phyloP scores from a whole-genome alignment of 306 rosid genomes.

The Malus fusca region DNA sequence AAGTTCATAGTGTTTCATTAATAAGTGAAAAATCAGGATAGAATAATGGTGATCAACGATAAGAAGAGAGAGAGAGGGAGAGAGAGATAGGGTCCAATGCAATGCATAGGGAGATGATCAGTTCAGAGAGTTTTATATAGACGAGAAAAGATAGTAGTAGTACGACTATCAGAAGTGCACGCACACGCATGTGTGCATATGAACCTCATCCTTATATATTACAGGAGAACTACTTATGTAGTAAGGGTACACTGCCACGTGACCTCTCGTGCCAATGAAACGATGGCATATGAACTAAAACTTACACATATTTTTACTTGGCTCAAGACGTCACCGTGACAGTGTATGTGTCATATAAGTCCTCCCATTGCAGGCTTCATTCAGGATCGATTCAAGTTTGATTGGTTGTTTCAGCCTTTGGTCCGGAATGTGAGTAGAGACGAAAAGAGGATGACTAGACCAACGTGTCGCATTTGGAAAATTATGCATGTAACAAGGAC shows the following conservation, averaged over 20 bases:
- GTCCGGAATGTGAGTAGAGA: background rate
- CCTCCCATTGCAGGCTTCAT: too few species aligned
- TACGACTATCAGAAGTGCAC: background rate
- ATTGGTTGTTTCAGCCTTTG: too few species aligned
- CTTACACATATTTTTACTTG: too few species aligned
- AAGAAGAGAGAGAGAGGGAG: background rate
- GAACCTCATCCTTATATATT: background rate
- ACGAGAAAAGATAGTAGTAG: background rate
- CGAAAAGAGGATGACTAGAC: too few species aligned
- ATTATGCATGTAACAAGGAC: background rate
- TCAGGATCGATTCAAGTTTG: too few species aligned
- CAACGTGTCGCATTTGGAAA: background rate
- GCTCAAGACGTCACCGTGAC: too few species aligned
- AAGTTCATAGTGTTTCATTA: background rate
- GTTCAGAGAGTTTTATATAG: background rate
- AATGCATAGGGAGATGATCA: background rate
- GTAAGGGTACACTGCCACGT: too few species aligned
- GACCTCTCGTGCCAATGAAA: too few species aligned
- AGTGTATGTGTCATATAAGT: fast-evolving
- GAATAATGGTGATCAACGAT: background rate
- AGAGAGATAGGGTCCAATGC: background rate
- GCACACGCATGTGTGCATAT: too few species aligned
- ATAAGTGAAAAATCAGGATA: background rate
- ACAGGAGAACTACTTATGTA: too few species aligned
- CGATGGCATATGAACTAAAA: too few species aligned